A percentile compares a stretch with the other conserved stretches of the same genome.
Evolutionary conservation across 192 early-diverging fungal genomes (phyloP).

Genomic region (Backusella liffmaniae): DNA sequence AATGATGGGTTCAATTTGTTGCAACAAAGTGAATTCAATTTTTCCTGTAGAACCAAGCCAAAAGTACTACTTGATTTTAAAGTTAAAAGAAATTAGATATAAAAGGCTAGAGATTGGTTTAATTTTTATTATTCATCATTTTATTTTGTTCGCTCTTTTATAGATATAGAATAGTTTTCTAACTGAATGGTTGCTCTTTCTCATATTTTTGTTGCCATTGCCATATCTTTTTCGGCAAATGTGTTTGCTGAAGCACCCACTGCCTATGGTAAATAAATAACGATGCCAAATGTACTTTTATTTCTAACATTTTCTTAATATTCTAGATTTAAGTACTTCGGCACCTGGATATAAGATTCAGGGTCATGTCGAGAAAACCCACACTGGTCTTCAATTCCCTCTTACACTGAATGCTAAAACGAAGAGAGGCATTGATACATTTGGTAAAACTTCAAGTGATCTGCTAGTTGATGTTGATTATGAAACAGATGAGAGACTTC

Average conservation of each 20-base stretch:
- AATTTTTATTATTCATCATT: neutral
- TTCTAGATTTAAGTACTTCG: neutral
- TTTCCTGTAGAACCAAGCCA: neutral
- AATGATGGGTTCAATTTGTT: neutral
- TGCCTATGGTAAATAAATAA: slow-evolving; percentile 11
- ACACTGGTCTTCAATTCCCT: slow-evolving; percentile 12
- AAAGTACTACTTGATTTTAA: neutral
- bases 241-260: neutral
- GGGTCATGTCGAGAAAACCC: slow-evolving; percentile 1
- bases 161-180: neutral
- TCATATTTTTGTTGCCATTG: slow-evolving; percentile 19
- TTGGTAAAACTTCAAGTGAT: slow-evolving; percentile 42
- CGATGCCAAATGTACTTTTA: neutral
- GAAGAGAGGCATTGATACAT: slow-evolving; percentile 29
- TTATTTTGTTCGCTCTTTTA: neutral
- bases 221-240: slow-evolving; percentile 13
- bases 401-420: neutral
- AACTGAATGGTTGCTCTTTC: slow-evolving; percentile 11
- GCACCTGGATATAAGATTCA: slow-evolving; percentile 13
- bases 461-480: slow-evolving; percentile 48
- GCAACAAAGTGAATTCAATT: neutral
- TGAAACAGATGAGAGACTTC: slow-evolving; percentile 51
- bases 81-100: neutral
- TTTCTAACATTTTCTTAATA: neutral
- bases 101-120: neutral